Evolutionary conservation across 768 basidiomycete genomes (phyloP), one percentile per base, ranked within the genome.

Genomic region (Pisolithus marmoratus): DNA sequence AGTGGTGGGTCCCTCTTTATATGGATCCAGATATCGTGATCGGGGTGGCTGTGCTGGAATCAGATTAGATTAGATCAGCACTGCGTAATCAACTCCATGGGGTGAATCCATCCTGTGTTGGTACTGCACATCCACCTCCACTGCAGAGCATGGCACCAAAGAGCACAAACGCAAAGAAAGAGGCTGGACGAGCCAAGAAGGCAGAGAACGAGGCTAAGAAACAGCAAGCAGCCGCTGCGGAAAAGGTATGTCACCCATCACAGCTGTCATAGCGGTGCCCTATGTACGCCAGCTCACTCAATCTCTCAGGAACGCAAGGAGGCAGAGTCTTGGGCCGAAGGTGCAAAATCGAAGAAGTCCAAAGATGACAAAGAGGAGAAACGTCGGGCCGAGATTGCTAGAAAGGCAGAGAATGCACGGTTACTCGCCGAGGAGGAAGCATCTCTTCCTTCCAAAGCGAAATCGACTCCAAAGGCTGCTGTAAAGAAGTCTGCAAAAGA

Each of bases 81-180:
- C 61, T 53, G 36, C 49, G 22, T 54, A 56, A 56, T 58, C 27
- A 31, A 52, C 45, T 54, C 48, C n/a, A n/a, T n/a, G n/a, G n/a
- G n/a, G n/a, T n/a, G n/a, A n/a, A n/a, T n/a, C n/a, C 58, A 56
- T 51, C 50, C 49, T 34, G 38, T 47, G 22, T 8, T 43, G 15
- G 23, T 38, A 53, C 29, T 22, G 17, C 12, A 14, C 29, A 14
- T 43, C 24, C 27, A 41, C 45, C 29, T 34, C 34, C 38, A 37
- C 31, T 7, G 15, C 38, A 15, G 37, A 19, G 2, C 37, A 94
- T 94, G 94, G 70, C 94, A 45, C 93, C 94, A 1, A 91, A 90
- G 69, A 88, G 85, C 55, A 82, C 78, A 59, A 95, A 93, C 75
- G 76, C 90, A 52, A 96, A 95, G 83, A 95, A 95, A 67, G 94